Conservation (phyloP, 345 rosid genomes). For the Atalantia buxifolia region DNA sequence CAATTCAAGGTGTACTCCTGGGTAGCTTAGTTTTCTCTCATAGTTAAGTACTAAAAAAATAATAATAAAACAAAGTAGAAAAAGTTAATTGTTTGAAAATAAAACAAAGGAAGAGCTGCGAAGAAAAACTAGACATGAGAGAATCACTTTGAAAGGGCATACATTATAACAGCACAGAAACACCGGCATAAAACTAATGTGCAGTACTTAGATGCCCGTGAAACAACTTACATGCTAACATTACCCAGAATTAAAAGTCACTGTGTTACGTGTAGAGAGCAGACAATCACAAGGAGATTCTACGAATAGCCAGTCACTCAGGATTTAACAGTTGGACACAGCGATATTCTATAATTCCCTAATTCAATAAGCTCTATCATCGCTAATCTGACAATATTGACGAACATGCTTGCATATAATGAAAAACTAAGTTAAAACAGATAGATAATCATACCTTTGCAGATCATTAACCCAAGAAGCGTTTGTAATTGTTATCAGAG, state of each 20-base stretch:
- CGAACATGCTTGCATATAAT: background rate
- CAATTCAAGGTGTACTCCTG: too few relatives aligned
- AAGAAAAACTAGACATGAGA: background rate
- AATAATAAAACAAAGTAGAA: too few relatives aligned
- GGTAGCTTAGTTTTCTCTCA: background rate
- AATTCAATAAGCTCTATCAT: background rate
- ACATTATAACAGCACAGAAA: background rate
- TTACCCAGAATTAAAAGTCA: background rate
- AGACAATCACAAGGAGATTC: background rate
- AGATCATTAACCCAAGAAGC: background rate
- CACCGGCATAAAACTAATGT: background rate
- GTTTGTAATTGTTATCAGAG: background rate
- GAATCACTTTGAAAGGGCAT: background rate
- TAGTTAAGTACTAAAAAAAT: background rate
- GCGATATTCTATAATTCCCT: background rate
- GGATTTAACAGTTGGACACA: background rate
- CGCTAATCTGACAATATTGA: background rate
- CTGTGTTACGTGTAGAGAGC: too few relatives aligned
- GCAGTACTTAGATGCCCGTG: background rate
- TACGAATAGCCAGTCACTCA: background rate
- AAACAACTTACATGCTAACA: background rate
- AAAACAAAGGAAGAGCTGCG: background rate
- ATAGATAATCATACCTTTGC: slow-evolving; percentile 2
- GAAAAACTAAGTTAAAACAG: background rate
- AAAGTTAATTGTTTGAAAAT: background rate